phyloP scores from a whole-genome alignment of 1,139 yeast genomes.

The Diutina catenulata region DNA sequence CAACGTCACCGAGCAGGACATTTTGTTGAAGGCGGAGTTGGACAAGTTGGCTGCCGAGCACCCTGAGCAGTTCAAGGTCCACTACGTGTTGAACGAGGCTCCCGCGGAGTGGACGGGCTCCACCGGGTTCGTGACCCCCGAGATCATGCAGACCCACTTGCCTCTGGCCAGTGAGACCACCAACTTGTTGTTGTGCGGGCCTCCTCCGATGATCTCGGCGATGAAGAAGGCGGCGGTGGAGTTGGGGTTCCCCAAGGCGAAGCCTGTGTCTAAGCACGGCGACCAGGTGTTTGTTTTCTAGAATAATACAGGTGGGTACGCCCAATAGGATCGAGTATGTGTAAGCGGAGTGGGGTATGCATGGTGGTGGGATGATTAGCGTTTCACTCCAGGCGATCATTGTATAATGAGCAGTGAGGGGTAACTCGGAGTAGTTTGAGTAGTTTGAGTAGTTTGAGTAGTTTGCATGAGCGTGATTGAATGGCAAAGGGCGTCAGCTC shows the following conservation, averaged over 20 bases:
- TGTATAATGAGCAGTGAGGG: no score
- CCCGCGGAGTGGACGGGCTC: conserved; percentile 72
- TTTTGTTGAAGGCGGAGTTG: conserved; percentile 53
- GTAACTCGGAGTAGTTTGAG: no score
- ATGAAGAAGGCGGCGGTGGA: conserved; percentile 70
- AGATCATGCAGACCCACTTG: conserved; percentile 51
- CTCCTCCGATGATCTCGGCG: conserved; percentile 78
- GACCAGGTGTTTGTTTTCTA: conserved; percentile 88
- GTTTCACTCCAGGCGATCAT: no score
- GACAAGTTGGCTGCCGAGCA: conserved; percentile 52
- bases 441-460: no score
- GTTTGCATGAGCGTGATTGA: no score
- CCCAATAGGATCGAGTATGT: no score
- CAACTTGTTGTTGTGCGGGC: conserved; percentile 85
- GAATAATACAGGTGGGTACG: no score
- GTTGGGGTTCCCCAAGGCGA: conserved; percentile 78
- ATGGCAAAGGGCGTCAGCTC: no score
- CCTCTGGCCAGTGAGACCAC: conserved; percentile 54
- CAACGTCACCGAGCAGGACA: conserved; percentile 11
- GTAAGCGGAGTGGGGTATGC: no score
- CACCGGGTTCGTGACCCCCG: conserved; percentile 73
- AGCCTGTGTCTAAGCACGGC: conserved; percentile 82
- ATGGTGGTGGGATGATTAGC: no score
- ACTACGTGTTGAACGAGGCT: conserved; percentile 66
- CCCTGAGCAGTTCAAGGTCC: conserved; percentile 57